These are phyloP conservation scores for Cutaneotrichosporon spelunceum DNA, from an alignment of 1,284 basidiomycete genomes.

Conservation along the genomic window DNA sequence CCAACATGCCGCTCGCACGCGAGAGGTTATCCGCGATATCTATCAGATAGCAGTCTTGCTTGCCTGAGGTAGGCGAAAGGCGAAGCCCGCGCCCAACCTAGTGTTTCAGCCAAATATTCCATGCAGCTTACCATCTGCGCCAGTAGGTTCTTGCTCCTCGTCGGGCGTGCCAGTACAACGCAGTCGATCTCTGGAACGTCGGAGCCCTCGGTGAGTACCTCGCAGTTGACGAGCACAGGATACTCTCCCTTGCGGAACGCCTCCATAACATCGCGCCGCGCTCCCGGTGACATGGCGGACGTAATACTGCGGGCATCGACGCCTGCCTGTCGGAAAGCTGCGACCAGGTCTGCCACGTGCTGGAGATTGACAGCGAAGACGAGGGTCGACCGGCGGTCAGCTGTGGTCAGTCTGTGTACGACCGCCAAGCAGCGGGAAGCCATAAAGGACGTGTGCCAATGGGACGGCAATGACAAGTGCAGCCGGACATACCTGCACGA, in stretches of 20 bases:
- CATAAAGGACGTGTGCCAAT: not conserved
- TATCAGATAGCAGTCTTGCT: slow-evolving; percentile 80
- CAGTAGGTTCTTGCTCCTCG: slow-evolving; percentile 81
- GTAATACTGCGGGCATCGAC: slow-evolving; percentile 83
- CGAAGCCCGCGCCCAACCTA: slow-evolving; percentile 92
- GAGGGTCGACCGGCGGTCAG: slow-evolving; percentile 73
- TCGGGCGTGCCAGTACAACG: slow-evolving; percentile 79
- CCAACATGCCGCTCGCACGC: slow-evolving; percentile 69
- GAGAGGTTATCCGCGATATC: slow-evolving; percentile 81
- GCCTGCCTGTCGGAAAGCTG: slow-evolving; percentile 69
- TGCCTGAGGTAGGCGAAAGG: slow-evolving; percentile 74
- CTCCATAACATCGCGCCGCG: slow-evolving; percentile 65
- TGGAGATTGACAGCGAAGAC: slow-evolving; percentile 84
- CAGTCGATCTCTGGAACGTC: slow-evolving; percentile 83
- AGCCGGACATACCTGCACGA: slow-evolving; percentile 60
- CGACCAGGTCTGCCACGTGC: slow-evolving; percentile 76
- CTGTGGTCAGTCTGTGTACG: slow-evolving; percentile 44
- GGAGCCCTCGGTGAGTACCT: slow-evolving; percentile 86
- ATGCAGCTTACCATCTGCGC: slow-evolving; percentile 74
- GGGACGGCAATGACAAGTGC: not conserved
- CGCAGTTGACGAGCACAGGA: slow-evolving; percentile 89
- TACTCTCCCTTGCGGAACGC: slow-evolving; percentile 70
- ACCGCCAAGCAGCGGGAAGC: too few relatives aligned
- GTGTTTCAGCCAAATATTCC: not conserved
- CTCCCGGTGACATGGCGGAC: slow-evolving; percentile 63